Conservation (phyloP, 2,329 filamentous ascomycete species). For the Venturiaceae sp. region DNA sequence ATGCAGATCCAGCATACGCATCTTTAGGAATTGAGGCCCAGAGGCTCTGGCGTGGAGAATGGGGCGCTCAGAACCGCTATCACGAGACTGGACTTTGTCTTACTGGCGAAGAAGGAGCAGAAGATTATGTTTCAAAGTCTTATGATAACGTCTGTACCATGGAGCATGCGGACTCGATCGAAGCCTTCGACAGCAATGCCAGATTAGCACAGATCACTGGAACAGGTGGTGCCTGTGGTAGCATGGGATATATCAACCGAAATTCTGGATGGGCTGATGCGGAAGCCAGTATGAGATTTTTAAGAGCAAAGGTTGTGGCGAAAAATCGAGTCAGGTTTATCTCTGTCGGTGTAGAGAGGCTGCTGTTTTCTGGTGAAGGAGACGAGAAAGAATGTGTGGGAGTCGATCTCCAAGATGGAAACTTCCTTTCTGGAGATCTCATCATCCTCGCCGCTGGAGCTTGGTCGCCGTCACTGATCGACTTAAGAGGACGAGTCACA, state of each 20-base stretch:
- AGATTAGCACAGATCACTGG: conserved; percentile 31
- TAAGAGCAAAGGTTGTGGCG: conserved; percentile 44
- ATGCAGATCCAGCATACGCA: conserved; percentile 70
- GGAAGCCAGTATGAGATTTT: conserved; percentile 56
- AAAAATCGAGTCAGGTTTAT: conserved; percentile 43
- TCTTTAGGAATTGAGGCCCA: conserved; percentile 63
- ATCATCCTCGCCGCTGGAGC: conserved; percentile 77
- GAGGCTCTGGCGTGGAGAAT: conserved; percentile 49
- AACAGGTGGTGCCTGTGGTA: conserved; percentile 39
- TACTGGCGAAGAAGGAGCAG: conserved; percentile 37
- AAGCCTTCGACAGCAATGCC: conserved; percentile 25
- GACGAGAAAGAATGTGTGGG: conserved; percentile 39
- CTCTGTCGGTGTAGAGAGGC: conserved; percentile 35
- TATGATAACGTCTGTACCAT: conserved; percentile 24
- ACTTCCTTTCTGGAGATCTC: conserved; percentile 53
- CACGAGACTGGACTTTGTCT: conserved; percentile 60
- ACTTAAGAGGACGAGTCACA: conserved; percentile 64
- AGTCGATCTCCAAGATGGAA: conserved; percentile 43
- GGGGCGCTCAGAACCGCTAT: conserved; percentile 57
- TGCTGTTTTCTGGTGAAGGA: conserved; percentile 22
- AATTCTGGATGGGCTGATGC: conserved; percentile 75
- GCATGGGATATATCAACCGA: conserved; percentile 63
- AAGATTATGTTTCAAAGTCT: conserved; percentile 28
- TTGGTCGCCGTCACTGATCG: conserved; percentile 71
- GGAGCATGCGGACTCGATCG: conserved; percentile 27